Evolutionary conservation across 2,329 filamentous ascomycete genomes (phyloP), one percentile per base, ranked within the genome.

Genomic region (Microcera coccophila): DNA sequence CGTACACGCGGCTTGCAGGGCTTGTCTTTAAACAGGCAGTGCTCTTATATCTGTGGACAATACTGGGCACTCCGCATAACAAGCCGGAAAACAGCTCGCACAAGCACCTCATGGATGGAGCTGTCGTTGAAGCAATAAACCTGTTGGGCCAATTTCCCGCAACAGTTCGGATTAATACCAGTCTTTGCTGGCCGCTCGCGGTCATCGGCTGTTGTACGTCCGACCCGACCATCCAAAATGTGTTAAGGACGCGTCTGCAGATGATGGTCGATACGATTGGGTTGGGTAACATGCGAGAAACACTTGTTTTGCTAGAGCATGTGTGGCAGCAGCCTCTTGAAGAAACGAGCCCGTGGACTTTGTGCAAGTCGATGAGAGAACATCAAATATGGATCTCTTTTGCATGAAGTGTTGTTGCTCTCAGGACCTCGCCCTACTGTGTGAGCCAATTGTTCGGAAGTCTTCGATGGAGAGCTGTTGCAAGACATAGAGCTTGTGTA

Each of bases 341-440:
- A 1, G 44, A 59, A 4, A 54, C 60, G 0, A 63, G 65, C 4
- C 71, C 71, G 2, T 74, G 71, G 71, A 65, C 60, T 35, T 58
- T 74, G 18, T 70, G 64, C 37, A 62, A 61, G 10, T 63, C 66
- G n/a, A 74, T 74, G 69, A 63, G 69, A 24, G 59, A 70, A 19
- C 62, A 67, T 28, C 66, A 71, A 43, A 71, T 73, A 22, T 72
- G 68, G 70, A 73, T 73, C 31, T 74, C 71, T 3, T 73, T 74
- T 58, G 71, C 71, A 16, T 73, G 53, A 61, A 29, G n/a, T n/a
- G n/a, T n/a, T n/a, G n/a, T n/a, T n/a, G n/a, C n/a, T n/a, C n/a
- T n/a, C n/a, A n/a, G n/a, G n/a, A n/a, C n/a, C n/a, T n/a, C n/a
- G n/a, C n/a, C n/a, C n/a, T n/a, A n/a, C n/a, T n/a, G n/a, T n/a